Evolutionary conservation across 2,329 filamentous ascomycete genomes (phyloP), one percentile per base, ranked within the genome.

Genomic region (Ilyonectria sp.): DNA sequence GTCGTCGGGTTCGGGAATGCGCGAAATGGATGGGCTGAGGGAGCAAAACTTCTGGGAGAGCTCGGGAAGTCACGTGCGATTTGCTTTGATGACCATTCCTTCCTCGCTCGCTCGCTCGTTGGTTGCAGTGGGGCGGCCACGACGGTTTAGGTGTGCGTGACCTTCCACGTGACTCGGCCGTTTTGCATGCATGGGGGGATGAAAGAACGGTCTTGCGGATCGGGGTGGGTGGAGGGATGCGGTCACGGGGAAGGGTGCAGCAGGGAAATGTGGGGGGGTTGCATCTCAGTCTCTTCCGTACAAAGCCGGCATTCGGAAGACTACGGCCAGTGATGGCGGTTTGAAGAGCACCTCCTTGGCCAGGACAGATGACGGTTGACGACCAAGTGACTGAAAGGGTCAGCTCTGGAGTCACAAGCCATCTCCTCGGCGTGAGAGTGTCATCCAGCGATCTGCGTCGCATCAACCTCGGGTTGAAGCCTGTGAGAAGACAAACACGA

Each of bases 11-110:
- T 71, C 68, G 69, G 70, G 71, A 72, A 78, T 80, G 77, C 76
- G 77, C 76, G 78, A 79, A 79, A 77, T 79, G 76, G 74, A 78
- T 74, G 74, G 74, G 78, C 77, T 79, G 71, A 74, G 72, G 71
- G 67, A 71, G 71, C 70, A 74, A 75, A 78, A 77, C 65, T 73
- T 77, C 52, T 71, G 72, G 74, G 72, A 74, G 73, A 74, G 77
- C 72, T 75, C 72, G 75, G 72, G 55, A 75, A 64, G 63, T 81
- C 79, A 81, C 79, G 78, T 81, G 79, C 67, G 58, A n/a, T 31
- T 19, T 23, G 40, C 37, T 40, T 66, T 76, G 74, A 76, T 76
- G 70, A 75, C 74, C 72, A 76, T 76, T 76, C 35, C 74, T 71
- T 67, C 47, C 49, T 65, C 54, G 60, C 63, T 60, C 55, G 55